Evolutionary conservation across 345 rosid genomes (phyloP), one percentile per base, ranked within the genome.

Genomic region (Capsella bursapastoris): DNA sequence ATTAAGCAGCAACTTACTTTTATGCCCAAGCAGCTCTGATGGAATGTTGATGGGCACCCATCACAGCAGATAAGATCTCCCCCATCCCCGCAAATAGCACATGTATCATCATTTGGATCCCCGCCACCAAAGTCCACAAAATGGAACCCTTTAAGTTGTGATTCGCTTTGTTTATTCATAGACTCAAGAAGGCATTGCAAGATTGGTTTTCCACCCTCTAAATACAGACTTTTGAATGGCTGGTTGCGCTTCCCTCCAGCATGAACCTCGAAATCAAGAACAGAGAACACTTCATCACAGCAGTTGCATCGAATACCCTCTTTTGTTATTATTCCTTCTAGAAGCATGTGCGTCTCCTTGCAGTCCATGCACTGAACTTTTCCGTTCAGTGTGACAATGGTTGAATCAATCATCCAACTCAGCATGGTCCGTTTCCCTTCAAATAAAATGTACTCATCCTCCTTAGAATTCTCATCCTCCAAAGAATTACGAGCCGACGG

Each of bases 51-150:
- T 56, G 98, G 97, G 83, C 98, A 94, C 75, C 95, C 79, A 57
- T 94, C 98, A 56, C 97, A 94, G 74, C 98, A 94, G 71, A 86
- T 82, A 78, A 94, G 86, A 67, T 86, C 84, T 75, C 98, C 98
- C 50, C 98, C 98, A 85, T 94, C 98, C 62, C 97, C 98, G 80
- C 98, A 94, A 51, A 90, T 82, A 57, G 89, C 97, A 85, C 98
- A 94, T 14, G 98, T 90, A 82, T 94, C 98, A 71, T 94, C 98
- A 68, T 86, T 94, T 58, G 91, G 96, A 79, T 94, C 98, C 50
- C 86, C 90, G 44, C 84, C 85, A 75, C 60, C 76, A 77, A 83
- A 80, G 66, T 91, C 90, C 64, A 94, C 86, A 61, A 77, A 80
- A 81, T 90, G 88, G 76, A 84, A 87, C 59, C 89, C 89, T 67